These are phyloP conservation scores for Elongisporangium prolatum DNA, from an alignment of 352 stramenopile genomes.

Conservation along the genomic window DNA sequence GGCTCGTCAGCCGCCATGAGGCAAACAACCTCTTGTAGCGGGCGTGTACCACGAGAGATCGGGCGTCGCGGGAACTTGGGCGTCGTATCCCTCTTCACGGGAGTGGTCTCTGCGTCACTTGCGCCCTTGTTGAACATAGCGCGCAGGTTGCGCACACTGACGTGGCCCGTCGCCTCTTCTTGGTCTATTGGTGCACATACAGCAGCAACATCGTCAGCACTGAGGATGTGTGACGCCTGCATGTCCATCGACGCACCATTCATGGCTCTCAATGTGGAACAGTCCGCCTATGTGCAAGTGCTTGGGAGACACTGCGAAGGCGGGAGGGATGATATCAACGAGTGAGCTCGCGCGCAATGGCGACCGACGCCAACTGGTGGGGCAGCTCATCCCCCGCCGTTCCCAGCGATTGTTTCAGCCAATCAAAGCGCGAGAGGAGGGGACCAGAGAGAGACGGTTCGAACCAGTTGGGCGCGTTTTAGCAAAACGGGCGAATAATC, in stretches of 20 bases:
- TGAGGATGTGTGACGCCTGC: neutral
- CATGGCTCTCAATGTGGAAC: neutral
- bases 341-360: neutral
- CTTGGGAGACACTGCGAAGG: neutral
- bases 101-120: conserved; percentile 7
- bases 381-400: neutral
- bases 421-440: neutral
- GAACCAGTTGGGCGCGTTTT: neutral
- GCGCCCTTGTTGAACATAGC: conserved; percentile 65
- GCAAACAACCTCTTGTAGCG: neutral
- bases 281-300: neutral
- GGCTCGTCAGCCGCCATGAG: neutral
- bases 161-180: conserved; percentile 24
- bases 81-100: conserved; percentile 6
- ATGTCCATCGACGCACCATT: neutral
- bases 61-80: conserved; percentile 18
- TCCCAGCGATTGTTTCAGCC: neutral
- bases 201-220: neutral
- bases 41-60: conserved; percentile 10
- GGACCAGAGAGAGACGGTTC: neutral
- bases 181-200: neutral
- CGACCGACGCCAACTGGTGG: neutral
- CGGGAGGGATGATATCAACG: neutral
- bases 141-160: conserved; percentile 53
- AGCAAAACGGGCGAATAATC: neutral